Conservation (phyloP, 257 asterid genomes). For the Catharanthus roseus region DNA sequence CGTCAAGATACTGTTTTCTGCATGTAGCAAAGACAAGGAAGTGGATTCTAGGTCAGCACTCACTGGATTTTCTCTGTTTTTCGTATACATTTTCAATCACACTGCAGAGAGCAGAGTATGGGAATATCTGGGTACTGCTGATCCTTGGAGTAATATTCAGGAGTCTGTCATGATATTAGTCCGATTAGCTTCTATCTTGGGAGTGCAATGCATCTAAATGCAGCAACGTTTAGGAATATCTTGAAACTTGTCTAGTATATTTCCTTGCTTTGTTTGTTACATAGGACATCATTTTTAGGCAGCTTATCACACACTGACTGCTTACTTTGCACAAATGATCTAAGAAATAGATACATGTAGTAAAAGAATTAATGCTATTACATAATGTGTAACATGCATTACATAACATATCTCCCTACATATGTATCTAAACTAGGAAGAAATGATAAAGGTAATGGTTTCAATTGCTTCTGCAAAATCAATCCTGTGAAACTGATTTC, state of each 20-base stretch:
- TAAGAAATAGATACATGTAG: neutral
- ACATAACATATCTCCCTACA: neutral
- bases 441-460: neutral
- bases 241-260: neutral
- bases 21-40: constrained; percentile 32
- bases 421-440: neutral
- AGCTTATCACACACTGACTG: neutral
- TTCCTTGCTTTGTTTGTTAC: neutral
- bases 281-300: neutral
- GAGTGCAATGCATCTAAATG: neutral
- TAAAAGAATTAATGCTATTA: neutral
- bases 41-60: constrained; percentile 50
- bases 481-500: neutral
- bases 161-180: neutral
- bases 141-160: neutral
- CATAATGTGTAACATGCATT: neutral
- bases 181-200: neutral
- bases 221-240: neutral
- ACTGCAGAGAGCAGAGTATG: neutral
- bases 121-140: neutral
- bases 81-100: neutral
- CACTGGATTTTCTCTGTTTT: constrained; percentile 6
- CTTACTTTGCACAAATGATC: neutral
- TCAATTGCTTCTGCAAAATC: neutral
- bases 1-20: constrained; percentile 61